phyloP scores from a whole-genome alignment of 1,284 basidiomycete genomes.

The Trametes versicolor region DNA sequence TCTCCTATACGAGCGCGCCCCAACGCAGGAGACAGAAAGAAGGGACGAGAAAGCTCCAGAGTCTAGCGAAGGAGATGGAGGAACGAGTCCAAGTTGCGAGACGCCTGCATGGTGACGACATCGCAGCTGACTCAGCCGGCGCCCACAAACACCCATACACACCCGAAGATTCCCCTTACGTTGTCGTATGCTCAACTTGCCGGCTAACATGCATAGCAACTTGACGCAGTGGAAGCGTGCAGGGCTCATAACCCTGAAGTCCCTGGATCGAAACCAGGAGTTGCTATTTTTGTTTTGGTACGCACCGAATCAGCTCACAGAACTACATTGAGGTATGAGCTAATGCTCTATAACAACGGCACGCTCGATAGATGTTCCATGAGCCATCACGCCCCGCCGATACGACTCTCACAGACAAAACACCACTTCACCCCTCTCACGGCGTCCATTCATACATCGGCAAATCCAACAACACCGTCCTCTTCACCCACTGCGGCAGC shows the following conservation, averaged over 20 bases:
- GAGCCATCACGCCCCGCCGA: too few relatives aligned
- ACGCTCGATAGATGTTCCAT: too few relatives aligned
- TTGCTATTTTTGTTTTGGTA: constrained; percentile 12
- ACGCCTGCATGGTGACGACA: neutral
- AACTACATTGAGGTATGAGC: too few relatives aligned
- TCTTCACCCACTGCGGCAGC: constrained; percentile 66
- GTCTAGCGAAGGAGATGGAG: neutral
- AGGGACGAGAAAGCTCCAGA: too few relatives aligned
- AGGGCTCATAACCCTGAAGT: constrained; percentile 28
- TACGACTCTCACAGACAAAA: too few relatives aligned
- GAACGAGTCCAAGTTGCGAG: neutral
- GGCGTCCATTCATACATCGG: constrained; percentile 61
- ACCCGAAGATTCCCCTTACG: neutral
- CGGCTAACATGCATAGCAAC: constrained; percentile 7
- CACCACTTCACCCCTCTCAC: too few relatives aligned
- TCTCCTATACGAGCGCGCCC: too few relatives aligned
- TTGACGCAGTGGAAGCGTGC: constrained; percentile 28
- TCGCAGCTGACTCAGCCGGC: constrained; percentile 16
- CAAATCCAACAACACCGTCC: constrained; percentile 69
- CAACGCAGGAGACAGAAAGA: neutral
- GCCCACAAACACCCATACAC: constrained; percentile 22
- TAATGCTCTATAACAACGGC: too few relatives aligned
- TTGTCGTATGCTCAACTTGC: neutral
- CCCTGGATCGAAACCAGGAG: constrained; percentile 28
- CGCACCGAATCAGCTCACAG: too few relatives aligned